A percentile compares a stretch with the other conserved stretches of the same genome.
phyloP scores from a whole-genome alignment of 805 yeast species.

The Sugiyamaella chiloensis region DNA sequence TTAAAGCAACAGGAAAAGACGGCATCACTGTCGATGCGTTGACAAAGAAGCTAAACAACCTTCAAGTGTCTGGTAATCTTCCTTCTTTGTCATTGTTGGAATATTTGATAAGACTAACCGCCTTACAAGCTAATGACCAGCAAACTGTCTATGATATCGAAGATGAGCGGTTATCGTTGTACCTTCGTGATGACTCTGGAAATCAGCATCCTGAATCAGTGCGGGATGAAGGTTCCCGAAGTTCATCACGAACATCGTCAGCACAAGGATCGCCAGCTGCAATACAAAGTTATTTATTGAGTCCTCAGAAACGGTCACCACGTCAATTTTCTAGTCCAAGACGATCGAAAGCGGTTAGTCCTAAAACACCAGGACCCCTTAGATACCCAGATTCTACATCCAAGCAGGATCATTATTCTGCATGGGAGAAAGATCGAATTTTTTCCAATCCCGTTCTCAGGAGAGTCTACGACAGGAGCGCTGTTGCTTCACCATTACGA shows the following conservation, averaged over 20 bases:
- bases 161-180: conserved; percentile 65
- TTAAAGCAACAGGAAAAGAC: background rate
- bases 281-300: background rate
- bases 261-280: background rate
- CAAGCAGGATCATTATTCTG: conserved; percentile 1
- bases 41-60: conserved; percentile 8
- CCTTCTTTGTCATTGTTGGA: conserved; percentile 58
- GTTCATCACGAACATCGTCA: background rate
- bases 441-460: conserved; percentile 3
- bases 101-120: conserved; percentile 56
- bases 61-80: conserved; percentile 13
- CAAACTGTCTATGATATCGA: conserved; percentile 48
- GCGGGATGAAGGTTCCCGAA: background rate
- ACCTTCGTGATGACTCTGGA: conserved; percentile 53
- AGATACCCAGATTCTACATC: conserved; percentile 1
- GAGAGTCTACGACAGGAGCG: background rate
- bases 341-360: background rate
- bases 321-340: background rate
- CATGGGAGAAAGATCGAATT: conserved; percentile 7
- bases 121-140: conserved; percentile 60
- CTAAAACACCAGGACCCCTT: background rate
- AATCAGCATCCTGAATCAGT: background rate
- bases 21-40: conserved; percentile 16
- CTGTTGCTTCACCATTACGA: background rate
- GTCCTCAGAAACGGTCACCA: conserved; percentile 1